Conservation (phyloP, 495 filamentous ascomycete species). For the Tuber melanosporum region DNA sequence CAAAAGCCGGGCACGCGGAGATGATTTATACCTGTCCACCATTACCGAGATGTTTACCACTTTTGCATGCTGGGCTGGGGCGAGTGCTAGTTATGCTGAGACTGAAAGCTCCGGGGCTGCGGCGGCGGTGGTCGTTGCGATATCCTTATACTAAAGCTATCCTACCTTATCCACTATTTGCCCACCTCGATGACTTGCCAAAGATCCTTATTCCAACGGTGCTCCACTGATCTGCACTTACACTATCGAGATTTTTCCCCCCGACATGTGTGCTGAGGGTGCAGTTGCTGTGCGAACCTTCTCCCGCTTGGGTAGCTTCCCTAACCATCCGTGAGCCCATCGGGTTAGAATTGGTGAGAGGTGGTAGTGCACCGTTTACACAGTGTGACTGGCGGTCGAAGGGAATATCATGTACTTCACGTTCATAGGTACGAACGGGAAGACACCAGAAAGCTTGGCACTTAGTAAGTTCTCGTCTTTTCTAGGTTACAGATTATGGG, state of each 20-base stretch:
- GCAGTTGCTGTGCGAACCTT: conserved; percentile 59
- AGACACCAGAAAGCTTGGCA: conserved; percentile 58
- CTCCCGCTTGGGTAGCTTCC: conserved; percentile 51
- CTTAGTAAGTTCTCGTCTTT: conserved; percentile 49
- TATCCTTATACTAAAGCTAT: conserved; percentile 51
- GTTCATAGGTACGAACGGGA: conserved; percentile 57
- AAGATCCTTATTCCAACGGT: conserved; percentile 28
- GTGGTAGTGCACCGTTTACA: conserved; percentile 59
- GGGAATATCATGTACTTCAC: conserved; percentile 53
- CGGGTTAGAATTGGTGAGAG: conserved; percentile 55
- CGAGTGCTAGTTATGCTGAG: conserved; percentile 51
- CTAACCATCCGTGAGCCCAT: conserved; percentile 62
- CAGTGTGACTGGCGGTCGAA: conserved; percentile 56
- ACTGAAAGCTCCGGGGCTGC: conserved; percentile 46
- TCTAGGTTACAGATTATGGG: not conserved
- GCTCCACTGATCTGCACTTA: conserved; percentile 47
- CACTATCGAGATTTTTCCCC: conserved; percentile 60
- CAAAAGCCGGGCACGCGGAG: conserved; percentile 55
- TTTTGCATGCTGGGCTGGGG: conserved; percentile 57
- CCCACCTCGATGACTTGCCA: conserved; percentile 41
- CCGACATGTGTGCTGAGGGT: conserved; percentile 54
- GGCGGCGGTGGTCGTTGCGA: conserved; percentile 55
- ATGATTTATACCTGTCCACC: conserved; percentile 56
- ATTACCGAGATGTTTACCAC: conserved; percentile 50
- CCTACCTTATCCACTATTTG: not conserved